phyloP scores from a whole-genome alignment of 2,329 filamentous ascomycete genomes.

The Botrytis medusae region DNA sequence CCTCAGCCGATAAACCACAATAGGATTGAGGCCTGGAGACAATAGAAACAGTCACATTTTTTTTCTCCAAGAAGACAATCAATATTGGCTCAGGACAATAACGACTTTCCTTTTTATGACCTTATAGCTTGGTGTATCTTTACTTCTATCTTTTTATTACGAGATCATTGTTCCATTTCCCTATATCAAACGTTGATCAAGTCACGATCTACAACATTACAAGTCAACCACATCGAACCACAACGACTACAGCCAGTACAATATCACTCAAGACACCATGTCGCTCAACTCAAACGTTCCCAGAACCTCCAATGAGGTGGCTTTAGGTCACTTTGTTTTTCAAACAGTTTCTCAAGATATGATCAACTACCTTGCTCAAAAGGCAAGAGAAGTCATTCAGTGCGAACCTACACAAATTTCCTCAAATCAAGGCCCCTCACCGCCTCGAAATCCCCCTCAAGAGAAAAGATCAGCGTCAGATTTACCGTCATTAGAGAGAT shows the following conservation, averaged over 20 bases:
- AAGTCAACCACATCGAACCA: conserved; percentile 11
- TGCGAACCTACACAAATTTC: conserved; percentile 61
- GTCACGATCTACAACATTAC: conserved; percentile 13
- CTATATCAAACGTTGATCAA: conserved; percentile 6
- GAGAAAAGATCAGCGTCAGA: conserved; percentile 32
- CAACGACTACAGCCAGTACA: not conserved
- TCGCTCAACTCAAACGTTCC: conserved; percentile 23
- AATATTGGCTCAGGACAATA: conserved; percentile 11
- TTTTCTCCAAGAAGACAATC: not conserved
- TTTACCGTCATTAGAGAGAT: conserved; percentile 81
- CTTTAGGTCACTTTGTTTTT: conserved; percentile 79
- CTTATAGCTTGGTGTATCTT: conserved; percentile 22
- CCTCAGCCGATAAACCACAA: conserved; percentile 19
- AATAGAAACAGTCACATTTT: conserved; percentile 18
- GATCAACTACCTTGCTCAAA: conserved; percentile 73
- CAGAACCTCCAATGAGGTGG: conserved; percentile 58
- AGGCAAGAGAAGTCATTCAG: conserved; percentile 75
- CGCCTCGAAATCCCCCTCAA: conserved; percentile 54
- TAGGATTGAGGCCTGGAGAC: conserved; percentile 15
- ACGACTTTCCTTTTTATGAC: conserved; percentile 15
- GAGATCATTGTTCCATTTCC: conserved; percentile 8
- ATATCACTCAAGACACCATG: not conserved
- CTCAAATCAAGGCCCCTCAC: conserved; percentile 37
- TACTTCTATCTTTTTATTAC: conserved; percentile 11
- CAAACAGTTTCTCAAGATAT: conserved; percentile 72